Percentiles rank a stretch among this genome's conserved stretches.
Evolutionary conservation across 257 asterid species (phyloP).

Genomic region (Oldenlandia corymbosa): DNA sequence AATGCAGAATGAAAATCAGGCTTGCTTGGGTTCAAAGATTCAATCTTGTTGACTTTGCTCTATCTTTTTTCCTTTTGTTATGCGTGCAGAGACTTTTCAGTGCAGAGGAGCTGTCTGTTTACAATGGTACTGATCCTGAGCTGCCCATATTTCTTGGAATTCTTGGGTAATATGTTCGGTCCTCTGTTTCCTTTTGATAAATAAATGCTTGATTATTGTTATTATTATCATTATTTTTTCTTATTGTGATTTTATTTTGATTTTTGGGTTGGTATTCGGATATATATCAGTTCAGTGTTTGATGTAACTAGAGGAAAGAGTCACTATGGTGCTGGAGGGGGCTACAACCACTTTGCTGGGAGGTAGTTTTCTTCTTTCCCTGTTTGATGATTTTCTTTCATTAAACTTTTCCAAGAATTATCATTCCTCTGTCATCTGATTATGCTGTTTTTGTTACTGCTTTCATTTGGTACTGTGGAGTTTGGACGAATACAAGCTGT

Average conservation of each 20-base stretch:
- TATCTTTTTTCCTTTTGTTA: too few species aligned
- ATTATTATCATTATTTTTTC: too few species aligned
- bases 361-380: conserved; percentile 33
- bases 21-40: not conserved
- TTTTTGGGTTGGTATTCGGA: not conserved
- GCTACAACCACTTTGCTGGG: conserved; percentile 78
- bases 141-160: conserved; percentile 75
- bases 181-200: not conserved
- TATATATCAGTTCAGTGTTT: conserved; percentile 66
- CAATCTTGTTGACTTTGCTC: not conserved
- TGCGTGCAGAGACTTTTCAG: conserved; percentile 48
- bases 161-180: conserved; percentile 59
- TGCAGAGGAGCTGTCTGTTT: conserved; percentile 51
- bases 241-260: not conserved
- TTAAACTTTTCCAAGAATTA: not conserved
- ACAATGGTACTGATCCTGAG: conserved; percentile 64
- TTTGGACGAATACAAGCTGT: not conserved
- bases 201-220: conserved; percentile 1
- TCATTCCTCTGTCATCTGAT: not conserved
- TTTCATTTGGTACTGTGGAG: not conserved
- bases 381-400: conserved; percentile 1
- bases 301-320: conserved; percentile 85
- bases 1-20: not conserved
- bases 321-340: conserved; percentile 85
- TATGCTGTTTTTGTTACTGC: not conserved